Evolutionary conservation across 176 grass and related monocot genomes (phyloP), one percentile per base, ranked within the genome.

Genomic region (Musa schizocarpa): DNA sequence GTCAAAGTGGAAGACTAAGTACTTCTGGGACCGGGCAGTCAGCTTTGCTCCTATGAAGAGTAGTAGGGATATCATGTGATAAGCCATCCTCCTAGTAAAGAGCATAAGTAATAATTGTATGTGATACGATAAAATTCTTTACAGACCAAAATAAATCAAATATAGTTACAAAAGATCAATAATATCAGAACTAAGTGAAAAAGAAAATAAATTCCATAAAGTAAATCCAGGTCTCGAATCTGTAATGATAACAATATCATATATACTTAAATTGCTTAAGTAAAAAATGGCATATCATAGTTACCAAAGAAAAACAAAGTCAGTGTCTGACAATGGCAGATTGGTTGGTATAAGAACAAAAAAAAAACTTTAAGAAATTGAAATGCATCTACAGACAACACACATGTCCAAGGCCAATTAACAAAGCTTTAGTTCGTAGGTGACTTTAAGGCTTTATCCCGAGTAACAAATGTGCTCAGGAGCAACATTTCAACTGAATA

Each of bases 31-130:
- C 73, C 64, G 86, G 88, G 90, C 95, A 99, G 79, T 94, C 95
- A 67, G 88, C 95, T 87, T 94, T 99, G 72, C 95, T 99, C 89
- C 95, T 94, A 69, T 99, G 95, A 71, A 94, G 80, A 77, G 91
- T 94, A 19, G 95, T 99, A 56, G 95, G 95, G 77, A 99, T 99
- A 88, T 99, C 95, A 76, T 87, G 89, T 66, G 82, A 83, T 75
- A 89, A 53, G 72, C 84, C 95, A 84, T 94, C 90, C 74, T 99
- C 95, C 95, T 99, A 43, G 53, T 84, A 57, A 75, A 70, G 21
- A 88, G 61, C 17, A 73, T 29, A 56, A 88, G 34, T 43, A 24
- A 50, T 68, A 81, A 23, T 68, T 71, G 65, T 74, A 61, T 54
- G 66, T 11, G 29, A 3, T 11, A 57, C 12, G 1, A 17, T 2